Evolutionary conservation across 2,329 filamentous ascomycete genomes (phyloP).

Genomic region (Meredithiella fracta): DNA sequence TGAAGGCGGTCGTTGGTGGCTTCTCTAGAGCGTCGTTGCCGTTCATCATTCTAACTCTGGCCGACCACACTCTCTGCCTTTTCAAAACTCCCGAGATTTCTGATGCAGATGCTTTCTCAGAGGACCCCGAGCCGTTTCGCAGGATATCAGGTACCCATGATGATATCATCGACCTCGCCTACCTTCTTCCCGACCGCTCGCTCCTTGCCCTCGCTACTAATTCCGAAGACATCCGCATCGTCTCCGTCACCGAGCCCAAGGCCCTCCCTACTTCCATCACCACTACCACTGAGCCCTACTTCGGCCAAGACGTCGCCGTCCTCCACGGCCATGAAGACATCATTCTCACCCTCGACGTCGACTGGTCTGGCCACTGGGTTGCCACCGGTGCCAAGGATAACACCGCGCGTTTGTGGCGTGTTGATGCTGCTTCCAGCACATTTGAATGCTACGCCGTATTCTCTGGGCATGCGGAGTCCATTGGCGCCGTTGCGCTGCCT

Average conservation of each 20-base stretch:
- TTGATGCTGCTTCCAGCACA: conserved; percentile 59
- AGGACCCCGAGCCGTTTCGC: conserved; percentile 39
- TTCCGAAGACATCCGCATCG: conserved; percentile 76
- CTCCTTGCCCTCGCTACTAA: conserved; percentile 85
- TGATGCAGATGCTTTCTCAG: conserved; percentile 3
- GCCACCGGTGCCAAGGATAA: conserved; percentile 96
- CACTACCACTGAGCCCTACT: conserved; percentile 38
- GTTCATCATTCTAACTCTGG: conserved; percentile 67
- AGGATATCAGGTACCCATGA: conserved; percentile 93
- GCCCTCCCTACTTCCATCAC: conserved; percentile 16
- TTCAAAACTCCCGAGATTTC: conserved; percentile 33
- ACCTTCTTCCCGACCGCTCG: conserved; percentile 63
- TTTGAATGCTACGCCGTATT: conserved; percentile 71
- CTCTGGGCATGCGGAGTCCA: conserved; percentile 82
- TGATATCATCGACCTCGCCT: conserved; percentile 89
- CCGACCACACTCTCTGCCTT: conserved; percentile 73
- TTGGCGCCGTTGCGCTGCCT: conserved; percentile 77
- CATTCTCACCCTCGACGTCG: conserved; percentile 81
- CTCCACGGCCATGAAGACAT: conserved; percentile 90
- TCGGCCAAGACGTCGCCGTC: conserved; percentile 75
- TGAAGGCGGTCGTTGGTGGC: conserved; percentile 53
- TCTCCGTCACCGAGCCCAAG: conserved; percentile 44
- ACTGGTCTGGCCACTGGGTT: conserved; percentile 96
- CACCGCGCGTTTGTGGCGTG: conserved; percentile 73
- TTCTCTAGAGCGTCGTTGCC: conserved; percentile 48